A percentile compares a stretch with the other conserved stretches of the same genome.
Evolutionary conservation across 2,329 filamentous ascomycete genomes (phyloP).

Genomic region (Claviceps spartinae): DNA sequence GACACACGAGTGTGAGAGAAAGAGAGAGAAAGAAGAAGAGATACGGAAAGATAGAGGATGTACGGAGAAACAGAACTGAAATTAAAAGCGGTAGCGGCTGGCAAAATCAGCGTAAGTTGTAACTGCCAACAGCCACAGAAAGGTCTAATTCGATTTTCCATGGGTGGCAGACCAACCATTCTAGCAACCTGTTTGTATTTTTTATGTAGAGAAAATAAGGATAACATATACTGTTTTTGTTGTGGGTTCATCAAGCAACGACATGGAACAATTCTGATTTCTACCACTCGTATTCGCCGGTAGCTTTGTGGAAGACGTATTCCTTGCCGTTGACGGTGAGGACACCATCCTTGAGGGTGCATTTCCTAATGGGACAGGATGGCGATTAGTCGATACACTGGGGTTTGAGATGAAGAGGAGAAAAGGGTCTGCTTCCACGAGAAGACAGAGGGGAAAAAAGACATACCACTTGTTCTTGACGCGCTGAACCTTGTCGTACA

Average conservation of each 20-base stretch:
- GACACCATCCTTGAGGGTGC: constrained; percentile 91
- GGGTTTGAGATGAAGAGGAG: neutral
- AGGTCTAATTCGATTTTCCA: too few relatives aligned
- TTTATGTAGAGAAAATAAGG: neutral
- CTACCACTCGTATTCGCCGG: constrained; percentile 96
- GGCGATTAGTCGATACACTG: constrained; percentile 1
- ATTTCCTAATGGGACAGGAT: constrained; percentile 52
- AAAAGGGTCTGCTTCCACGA: constrained; percentile 3
- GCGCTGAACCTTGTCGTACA: constrained; percentile 96
- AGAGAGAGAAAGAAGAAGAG: too few relatives aligned
- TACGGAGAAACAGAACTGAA: too few relatives aligned
- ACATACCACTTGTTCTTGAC: constrained; percentile 94
- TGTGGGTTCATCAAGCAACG: neutral
- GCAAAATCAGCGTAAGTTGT: too few relatives aligned
- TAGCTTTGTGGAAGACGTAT: constrained; percentile 96
- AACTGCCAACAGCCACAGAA: too few relatives aligned
- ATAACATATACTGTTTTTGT: neutral
- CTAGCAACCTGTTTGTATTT: too few relatives aligned
- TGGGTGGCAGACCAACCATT: too few relatives aligned
- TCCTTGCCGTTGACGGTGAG: constrained; percentile 88
- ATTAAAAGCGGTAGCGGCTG: too few relatives aligned
- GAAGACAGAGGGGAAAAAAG: neutral
- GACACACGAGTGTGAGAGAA: too few relatives aligned
- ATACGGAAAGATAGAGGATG: too few relatives aligned
- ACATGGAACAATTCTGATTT: neutral